These are phyloP conservation scores for Sherardia arvensis DNA, from an alignment of 257 asterid genomes.

Conservation along the genomic window DNA sequence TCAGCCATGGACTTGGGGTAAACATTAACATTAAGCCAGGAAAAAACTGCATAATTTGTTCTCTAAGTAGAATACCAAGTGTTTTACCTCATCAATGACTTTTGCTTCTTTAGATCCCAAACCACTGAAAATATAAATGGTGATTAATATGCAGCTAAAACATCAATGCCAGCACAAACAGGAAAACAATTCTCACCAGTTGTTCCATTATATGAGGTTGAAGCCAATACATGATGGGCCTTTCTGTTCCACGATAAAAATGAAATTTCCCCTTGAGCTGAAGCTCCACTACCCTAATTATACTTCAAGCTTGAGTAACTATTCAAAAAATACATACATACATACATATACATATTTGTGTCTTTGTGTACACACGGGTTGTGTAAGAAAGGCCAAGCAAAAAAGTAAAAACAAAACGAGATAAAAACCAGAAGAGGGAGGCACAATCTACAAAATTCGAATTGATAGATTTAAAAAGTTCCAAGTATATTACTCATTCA, in stretches of 20 bases:
- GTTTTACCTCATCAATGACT: slow-evolving; percentile 77
- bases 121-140: slow-evolving; percentile 52
- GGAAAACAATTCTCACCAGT: slow-evolving; percentile 51
- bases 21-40: not conserved
- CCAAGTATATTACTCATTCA: not conserved
- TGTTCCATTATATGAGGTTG: slow-evolving; percentile 85
- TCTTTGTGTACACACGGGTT: too few relatives aligned
- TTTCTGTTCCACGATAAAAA: slow-evolving; percentile 87
- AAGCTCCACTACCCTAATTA: slow-evolving; percentile 83
- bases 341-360: too few relatives aligned
- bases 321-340: not conserved
- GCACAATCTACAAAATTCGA: not conserved
- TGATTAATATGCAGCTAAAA: slow-evolving; percentile 13
- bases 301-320: slow-evolving; percentile 2
- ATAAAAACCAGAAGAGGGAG: not conserved
- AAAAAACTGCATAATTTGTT: not conserved
- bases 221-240: slow-evolving; percentile 82
- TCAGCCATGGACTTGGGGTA: not conserved
- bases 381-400: not conserved
- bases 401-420: not conserved
- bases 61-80: not conserved
- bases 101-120: slow-evolving; percentile 96
- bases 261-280: slow-evolving; percentile 91
- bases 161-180: not conserved
- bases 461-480: not conserved